A percentile compares a stretch with the other conserved stretches of the same genome.
Evolutionary conservation across 441 rosid genomes (phyloP).

Genomic region (Theobroma grandiflorum): DNA sequence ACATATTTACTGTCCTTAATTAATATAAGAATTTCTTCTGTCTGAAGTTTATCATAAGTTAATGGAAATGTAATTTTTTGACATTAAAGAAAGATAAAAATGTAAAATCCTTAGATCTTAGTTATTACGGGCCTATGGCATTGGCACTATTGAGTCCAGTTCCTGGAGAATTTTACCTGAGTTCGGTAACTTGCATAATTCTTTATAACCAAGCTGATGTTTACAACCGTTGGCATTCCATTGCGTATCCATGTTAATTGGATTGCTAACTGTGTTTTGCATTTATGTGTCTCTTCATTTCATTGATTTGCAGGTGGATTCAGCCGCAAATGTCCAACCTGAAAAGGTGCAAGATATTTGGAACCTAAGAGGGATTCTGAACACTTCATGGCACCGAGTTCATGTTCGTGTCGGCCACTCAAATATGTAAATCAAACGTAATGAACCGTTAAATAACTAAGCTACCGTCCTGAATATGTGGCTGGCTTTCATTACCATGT

Average conservation of each 20-base stretch:
- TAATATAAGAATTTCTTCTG: background rate
- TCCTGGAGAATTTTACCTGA: background rate
- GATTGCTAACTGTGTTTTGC: background rate
- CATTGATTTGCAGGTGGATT: slow-evolving; percentile 67
- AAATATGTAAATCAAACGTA: slow-evolving; percentile 49
- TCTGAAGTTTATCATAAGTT: background rate
- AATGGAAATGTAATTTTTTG: background rate
- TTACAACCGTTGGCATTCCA: background rate
- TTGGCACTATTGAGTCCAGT: background rate
- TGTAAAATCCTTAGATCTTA: background rate
- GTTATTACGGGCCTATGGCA: background rate
- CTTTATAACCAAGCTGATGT: background rate
- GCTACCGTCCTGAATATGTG: background rate
- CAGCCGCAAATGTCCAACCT: slow-evolving; percentile 97
- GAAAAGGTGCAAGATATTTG: slow-evolving; percentile 84
- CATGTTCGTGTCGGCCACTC: slow-evolving; percentile 83
- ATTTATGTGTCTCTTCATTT: background rate
- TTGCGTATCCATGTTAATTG: background rate
- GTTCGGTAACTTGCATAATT: background rate
- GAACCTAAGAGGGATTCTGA: slow-evolving; percentile 94
- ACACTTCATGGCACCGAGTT: slow-evolving; percentile 96
- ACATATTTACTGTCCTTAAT: background rate
- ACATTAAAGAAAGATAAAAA: background rate
- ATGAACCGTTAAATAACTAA: background rate
- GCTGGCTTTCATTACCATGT: background rate